A percentile compares a stretch with the other conserved stretches of the same genome.
Conservation (phyloP, 805 yeast genomes). For the Candida ascalaphidarum region DNA sequence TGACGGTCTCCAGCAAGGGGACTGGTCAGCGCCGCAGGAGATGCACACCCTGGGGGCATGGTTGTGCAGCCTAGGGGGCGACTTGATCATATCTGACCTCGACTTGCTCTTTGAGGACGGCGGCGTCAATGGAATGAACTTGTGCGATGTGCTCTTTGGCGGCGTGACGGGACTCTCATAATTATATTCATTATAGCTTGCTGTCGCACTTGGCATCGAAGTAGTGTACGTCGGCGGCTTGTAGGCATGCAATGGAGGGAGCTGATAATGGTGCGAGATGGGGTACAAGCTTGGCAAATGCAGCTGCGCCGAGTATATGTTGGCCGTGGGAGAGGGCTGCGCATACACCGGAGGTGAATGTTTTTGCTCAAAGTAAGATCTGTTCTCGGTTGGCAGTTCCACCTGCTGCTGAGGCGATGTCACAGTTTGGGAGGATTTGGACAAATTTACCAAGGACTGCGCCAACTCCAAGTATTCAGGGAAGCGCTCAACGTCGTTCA, state of each 20-base stretch:
- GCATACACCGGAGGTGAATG: too few relatives aligned
- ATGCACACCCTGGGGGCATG: conserved; percentile 56
- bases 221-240: too few relatives aligned
- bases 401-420: too few relatives aligned
- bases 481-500: conserved; percentile 39
- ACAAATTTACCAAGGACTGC: conserved; percentile 29
- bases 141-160: conserved; percentile 4
- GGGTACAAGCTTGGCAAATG: too few relatives aligned
- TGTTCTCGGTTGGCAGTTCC: conserved; percentile 4
- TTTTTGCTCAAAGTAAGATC: neutral
- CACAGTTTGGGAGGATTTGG: too few relatives aligned
- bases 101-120: conserved; percentile 24
- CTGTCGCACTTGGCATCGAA: too few relatives aligned
- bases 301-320: too few relatives aligned
- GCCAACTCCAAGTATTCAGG: conserved; percentile 43
- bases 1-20: conserved; percentile 98
- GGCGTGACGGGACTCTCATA: neutral
- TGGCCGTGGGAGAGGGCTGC: too few relatives aligned
- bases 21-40: conserved; percentile 82
- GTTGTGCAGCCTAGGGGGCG: conserved; percentile 19
- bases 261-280: too few relatives aligned
- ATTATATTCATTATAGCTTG: too few relatives aligned
- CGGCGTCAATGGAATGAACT: conserved; percentile 34
- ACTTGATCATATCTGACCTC: conserved; percentile 20
- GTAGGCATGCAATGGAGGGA: too few relatives aligned